Base-by-base conservation (phyloP, 345 rosid genomes). In the Aquilaria sinensis region DNA sequence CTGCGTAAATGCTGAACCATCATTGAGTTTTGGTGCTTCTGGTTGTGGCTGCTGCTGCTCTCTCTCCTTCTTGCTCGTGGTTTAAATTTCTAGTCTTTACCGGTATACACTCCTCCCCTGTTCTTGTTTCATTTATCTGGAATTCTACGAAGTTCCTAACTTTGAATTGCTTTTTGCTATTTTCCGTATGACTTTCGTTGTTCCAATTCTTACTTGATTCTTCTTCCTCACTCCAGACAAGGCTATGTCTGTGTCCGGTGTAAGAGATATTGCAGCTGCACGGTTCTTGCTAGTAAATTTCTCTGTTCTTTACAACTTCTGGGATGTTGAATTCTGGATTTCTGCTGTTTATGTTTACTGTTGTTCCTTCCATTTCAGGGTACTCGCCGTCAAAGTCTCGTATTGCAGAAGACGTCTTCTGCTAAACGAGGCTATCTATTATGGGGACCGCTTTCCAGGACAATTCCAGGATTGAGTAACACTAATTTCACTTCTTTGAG, bases 361-460 rank as follows among this genome's bases (percentile, higher is more conserved):
- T 47, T 29, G 3, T 16, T 37, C 9, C 41, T n/a, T 49, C 51
- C 5, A 11, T 71, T 71, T 69, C 84, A 86, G 93, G 89, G 89
- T 47, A 76, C 81, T n/a, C 60, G 67, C 16, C 75, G 93, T 69
- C 85, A 80, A 64, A 66, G 84, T 41, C 70, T 76, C 76, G 80
- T 84, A 61, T 56, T 86, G 64, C 75, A 75, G 45, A 45, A 75
- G 37, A 74, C 66, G 66, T 66, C 73, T 29, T 69, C 67, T 2
- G 50, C 61, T n/a, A 60, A 43, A 65, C 43, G 67, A 48, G 57
- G 56, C 56, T 81, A 74, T 12, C 71, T 70, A 53, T 62, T 86
- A 4, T 78, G 87, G 89, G 86, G 83, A 6, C 62, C 75, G 4
- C 45, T 67, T 47, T 56, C 72, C 61, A 61, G 57, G 46, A 57